Evolutionary conservation across 192 early-diverging fungal genomes (phyloP), one percentile per base, ranked within the genome.

Genomic region (Backusella tarrabulga): DNA sequence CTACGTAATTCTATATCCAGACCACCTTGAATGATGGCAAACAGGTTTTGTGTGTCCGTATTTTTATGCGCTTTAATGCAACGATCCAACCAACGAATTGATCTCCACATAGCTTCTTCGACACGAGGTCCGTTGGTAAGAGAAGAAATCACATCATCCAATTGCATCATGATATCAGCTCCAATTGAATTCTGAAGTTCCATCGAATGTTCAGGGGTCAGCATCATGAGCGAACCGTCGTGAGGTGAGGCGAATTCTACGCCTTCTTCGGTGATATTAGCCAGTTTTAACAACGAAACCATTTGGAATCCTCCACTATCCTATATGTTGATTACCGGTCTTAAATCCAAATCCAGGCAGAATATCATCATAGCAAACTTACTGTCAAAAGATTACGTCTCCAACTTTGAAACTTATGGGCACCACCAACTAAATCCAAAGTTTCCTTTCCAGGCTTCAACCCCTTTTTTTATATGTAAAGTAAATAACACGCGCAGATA

Each of bases 81-180:
- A 77, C 95, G 86, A 82, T 96, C 95, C 56, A 96, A 85, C 95
- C 95, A 96, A 50, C 95, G 90, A 67, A 96, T 90, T 26, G 93
- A 94, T 80, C 95, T 87, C 87, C 88, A 89, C 95, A 96, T 96
- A 46, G 95, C 95, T 80, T 96, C 95, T 77, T 95, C 95, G 2
- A 96, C 92, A 69, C 95, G 88, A 15, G 92, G 88, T 4, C 95
- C 93, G 12, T 90, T 92, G 1, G 91, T 91, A 63, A 96, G 77
- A 56, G 93, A 94, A 3, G 93, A 94, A 3, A 96, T 92, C 3
- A 96, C 95, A 80, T 96, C 95, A 76, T 96, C 95, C 76, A 96
- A 83, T 78, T 96, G 95, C 95, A 96, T 96, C 88, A 96, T 94
- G 23, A 96, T 95, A 76, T 95, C 95, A 1, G 93, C 92, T 35